Conservation (phyloP, 192 early-diverging fungal genomes). For the Martensiomyces pterosporus region DNA sequence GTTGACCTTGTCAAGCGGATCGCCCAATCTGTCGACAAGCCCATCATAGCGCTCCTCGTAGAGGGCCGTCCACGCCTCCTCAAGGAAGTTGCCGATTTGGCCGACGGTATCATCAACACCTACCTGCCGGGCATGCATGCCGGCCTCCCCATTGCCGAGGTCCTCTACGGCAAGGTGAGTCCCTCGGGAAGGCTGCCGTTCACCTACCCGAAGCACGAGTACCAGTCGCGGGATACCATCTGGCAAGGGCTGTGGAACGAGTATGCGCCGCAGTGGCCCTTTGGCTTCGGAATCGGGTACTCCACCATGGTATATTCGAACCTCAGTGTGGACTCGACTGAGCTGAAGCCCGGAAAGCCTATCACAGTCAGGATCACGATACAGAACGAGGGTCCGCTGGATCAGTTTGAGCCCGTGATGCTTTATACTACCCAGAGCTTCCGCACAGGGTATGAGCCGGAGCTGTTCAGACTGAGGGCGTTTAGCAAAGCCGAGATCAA, state of each 20-base stretch:
- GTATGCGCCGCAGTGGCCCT: constrained; percentile 56
- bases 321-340: constrained; percentile 11
- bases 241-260: constrained; percentile 42
- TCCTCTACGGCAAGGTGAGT: constrained; percentile 54
- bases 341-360: constrained; percentile 12
- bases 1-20: constrained; percentile 28
- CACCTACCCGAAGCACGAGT: constrained; percentile 54
- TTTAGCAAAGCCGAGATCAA: constrained; percentile 48
- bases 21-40: constrained; percentile 11
- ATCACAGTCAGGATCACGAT: constrained; percentile 37
- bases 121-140: constrained; percentile 60
- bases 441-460: constrained; percentile 53
- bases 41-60: constrained; percentile 51
- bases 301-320: constrained; percentile 47
- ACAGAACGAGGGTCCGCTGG: constrained; percentile 35
- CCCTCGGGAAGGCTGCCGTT: constrained; percentile 58
- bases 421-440: constrained; percentile 54
- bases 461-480: constrained; percentile 50
- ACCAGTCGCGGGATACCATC: constrained; percentile 32
- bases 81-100: constrained; percentile 27
- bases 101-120: constrained; percentile 48
- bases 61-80: constrained; percentile 57
- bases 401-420: constrained; percentile 53
- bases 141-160: constrained; percentile 55
- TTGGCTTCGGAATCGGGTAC: constrained; percentile 57